Evolutionary conservation across 2,329 filamentous ascomycete species (phyloP).

Genomic region (Neonectria magnoliae): DNA sequence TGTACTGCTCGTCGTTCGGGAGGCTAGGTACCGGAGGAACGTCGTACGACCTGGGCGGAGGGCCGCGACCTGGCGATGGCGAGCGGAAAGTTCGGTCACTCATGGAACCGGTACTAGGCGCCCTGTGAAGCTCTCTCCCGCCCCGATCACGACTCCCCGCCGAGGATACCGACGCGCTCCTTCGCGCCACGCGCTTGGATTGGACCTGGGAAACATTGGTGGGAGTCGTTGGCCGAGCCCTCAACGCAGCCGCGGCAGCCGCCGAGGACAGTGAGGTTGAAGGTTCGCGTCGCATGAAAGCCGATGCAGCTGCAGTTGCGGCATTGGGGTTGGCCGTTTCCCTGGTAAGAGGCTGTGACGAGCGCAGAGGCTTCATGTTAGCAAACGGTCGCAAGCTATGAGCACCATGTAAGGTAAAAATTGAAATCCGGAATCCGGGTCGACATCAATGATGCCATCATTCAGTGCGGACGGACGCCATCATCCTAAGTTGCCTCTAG

Average conservation of each 20-base stretch:
- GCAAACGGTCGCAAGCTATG: conserved; percentile 19
- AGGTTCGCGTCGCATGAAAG: conserved; percentile 76
- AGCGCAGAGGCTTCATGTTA: conserved; percentile 41
- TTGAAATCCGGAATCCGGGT: neutral
- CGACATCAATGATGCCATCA: neutral
- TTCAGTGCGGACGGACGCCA: conserved; percentile 3
- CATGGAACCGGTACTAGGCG: conserved; percentile 83
- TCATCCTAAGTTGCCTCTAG: neutral
- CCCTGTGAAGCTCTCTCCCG: conserved; percentile 66
- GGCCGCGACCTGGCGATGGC: conserved; percentile 67
- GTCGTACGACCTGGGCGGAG: conserved; percentile 53
- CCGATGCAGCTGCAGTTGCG: conserved; percentile 81
- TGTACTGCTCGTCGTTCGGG: conserved; percentile 59
- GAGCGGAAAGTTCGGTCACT: conserved; percentile 87
- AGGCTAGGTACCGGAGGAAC: conserved; percentile 81
- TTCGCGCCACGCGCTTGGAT: conserved; percentile 84
- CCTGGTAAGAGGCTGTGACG: conserved; percentile 68
- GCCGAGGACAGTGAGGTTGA: conserved; percentile 78
- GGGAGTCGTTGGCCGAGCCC: conserved; percentile 79
- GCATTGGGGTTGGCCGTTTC: conserved; percentile 77
- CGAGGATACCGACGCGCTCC: conserved; percentile 78
- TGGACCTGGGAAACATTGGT: conserved; percentile 84
- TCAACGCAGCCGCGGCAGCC: conserved; percentile 86
- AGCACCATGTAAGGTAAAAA: conserved; percentile 9
- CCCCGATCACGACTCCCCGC: conserved; percentile 60